These are phyloP conservation scores for Ceratocystis albifundus DNA, from an alignment of 2,329 filamentous ascomycete species.

Conservation along the genomic window DNA sequence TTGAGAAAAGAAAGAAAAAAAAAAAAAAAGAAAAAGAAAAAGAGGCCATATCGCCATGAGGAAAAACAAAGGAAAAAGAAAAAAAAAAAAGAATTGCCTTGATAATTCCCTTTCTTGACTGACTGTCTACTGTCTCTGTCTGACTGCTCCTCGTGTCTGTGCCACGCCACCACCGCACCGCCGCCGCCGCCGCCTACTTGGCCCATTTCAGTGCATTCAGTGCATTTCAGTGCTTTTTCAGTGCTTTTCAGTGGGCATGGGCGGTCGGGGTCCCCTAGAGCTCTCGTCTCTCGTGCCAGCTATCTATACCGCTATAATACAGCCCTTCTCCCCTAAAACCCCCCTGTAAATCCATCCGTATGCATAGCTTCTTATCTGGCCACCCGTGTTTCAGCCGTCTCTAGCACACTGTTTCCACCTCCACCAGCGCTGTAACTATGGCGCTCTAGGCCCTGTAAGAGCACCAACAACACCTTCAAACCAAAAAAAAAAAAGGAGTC, in stretches of 20 bases:
- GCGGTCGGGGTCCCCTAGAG: too few species aligned
- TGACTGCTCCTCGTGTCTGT: too few species aligned
- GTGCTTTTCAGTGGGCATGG: too few species aligned
- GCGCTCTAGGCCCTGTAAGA: neutral
- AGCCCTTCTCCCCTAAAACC: neutral
- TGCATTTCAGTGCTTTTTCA: too few species aligned
- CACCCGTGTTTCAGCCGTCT: neutral
- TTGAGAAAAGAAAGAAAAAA: neutral
- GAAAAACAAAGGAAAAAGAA: neutral
- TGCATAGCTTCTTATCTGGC: too few species aligned
- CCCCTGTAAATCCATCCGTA: neutral
- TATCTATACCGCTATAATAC: neutral
- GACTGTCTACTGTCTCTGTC: too few species aligned
- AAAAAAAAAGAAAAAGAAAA: neutral
- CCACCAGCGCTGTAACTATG: neutral
- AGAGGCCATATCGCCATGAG: too few species aligned
- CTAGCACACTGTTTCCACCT: neutral
- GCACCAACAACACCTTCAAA: neutral
- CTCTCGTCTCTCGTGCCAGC: too few species aligned
- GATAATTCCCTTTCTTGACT: neutral
- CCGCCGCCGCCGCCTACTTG: too few species aligned
- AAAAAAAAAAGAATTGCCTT: neutral
- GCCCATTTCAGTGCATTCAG: too few species aligned
- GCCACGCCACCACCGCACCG: neutral
- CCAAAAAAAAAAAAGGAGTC: neutral